phyloP scores from a whole-genome alignment of 495 filamentous ascomycete genomes.

The Penicillium parvum region DNA sequence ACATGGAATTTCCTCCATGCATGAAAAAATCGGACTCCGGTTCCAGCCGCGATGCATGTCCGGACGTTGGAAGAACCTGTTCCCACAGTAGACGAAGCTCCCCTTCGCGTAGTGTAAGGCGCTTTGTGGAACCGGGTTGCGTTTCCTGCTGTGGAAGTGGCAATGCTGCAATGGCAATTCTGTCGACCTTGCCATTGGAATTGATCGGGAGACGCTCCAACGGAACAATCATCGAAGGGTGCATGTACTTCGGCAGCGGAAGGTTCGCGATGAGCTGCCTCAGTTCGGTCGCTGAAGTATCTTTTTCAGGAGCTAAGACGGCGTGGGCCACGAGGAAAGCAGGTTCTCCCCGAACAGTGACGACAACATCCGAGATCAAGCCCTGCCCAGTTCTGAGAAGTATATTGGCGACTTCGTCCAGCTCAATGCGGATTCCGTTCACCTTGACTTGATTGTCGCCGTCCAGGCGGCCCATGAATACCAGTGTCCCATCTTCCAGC shows the following conservation, averaged over 20 bases:
- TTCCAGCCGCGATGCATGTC: too few relatives aligned
- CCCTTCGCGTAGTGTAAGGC: too few relatives aligned
- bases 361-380: slow-evolving; percentile 28
- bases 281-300: slow-evolving; percentile 11
- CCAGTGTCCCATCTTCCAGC: slow-evolving; percentile 31
- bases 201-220: slow-evolving; percentile 36
- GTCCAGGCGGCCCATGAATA: slow-evolving; percentile 34
- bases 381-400: slow-evolving; percentile 27
- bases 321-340: slow-evolving; percentile 36
- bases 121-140: too few relatives aligned
- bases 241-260: slow-evolving; percentile 40
- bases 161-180: slow-evolving; percentile 21
- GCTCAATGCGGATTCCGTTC: slow-evolving; percentile 46
- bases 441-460: slow-evolving; percentile 50
- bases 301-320: slow-evolving; percentile 8
- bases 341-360: slow-evolving; percentile 18
- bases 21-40: too few relatives aligned
- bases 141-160: slow-evolving; percentile 13
- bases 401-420: slow-evolving; percentile 41
- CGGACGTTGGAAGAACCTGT: too few relatives aligned
- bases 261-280: slow-evolving; percentile 29
- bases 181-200: slow-evolving; percentile 36
- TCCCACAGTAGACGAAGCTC: too few relatives aligned
- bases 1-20: too few relatives aligned
- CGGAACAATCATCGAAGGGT: slow-evolving; percentile 27